Percentiles rank a stretch among this genome's conserved stretches.
Conservation (phyloP, 2,329 filamentous ascomycete species). For the Fonsecaea nubica region DNA sequence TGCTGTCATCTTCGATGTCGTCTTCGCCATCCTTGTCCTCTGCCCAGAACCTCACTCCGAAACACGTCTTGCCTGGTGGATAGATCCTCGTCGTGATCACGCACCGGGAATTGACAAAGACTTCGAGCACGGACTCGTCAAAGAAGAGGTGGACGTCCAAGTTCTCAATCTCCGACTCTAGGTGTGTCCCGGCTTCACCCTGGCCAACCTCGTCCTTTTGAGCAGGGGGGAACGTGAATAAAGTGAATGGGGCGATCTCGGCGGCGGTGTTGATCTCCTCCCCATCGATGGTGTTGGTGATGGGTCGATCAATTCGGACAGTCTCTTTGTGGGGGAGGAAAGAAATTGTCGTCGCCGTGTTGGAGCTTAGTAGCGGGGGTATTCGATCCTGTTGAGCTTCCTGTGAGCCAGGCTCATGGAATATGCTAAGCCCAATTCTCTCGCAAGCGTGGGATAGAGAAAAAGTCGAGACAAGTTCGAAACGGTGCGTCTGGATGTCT, state of each 20-base stretch:
- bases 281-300: slow-evolving; percentile 29
- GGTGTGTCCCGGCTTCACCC: not conserved
- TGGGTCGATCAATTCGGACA: slow-evolving; percentile 50
- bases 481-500: slow-evolving; percentile 23
- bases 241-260: slow-evolving; percentile 54
- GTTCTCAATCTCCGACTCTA: slow-evolving; percentile 39
- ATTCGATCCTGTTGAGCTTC: not conserved
- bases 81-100: slow-evolving; percentile 52
- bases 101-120: slow-evolving; percentile 55
- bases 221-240: slow-evolving; percentile 48
- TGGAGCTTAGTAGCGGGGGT: not conserved
- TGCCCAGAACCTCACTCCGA: slow-evolving; percentile 32
- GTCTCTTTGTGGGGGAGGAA: slow-evolving; percentile 50
- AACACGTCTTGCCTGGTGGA: slow-evolving; percentile 22
- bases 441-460: not conserved
- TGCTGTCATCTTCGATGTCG: not conserved
- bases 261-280: slow-evolving; percentile 45
- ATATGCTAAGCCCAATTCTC: slow-evolving; percentile 42
- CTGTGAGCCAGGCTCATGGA: slow-evolving; percentile 37
- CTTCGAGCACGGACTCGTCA: slow-evolving; percentile 53
- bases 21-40: slow-evolving; percentile 24
- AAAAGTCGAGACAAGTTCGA: not conserved
- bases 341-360: slow-evolving; percentile 47
- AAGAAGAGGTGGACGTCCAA: slow-evolving; percentile 53
- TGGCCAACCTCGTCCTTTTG: slow-evolving; percentile 23